phyloP scores from a whole-genome alignment of 106 monocot genomes.

The Gastrodia elata region DNA sequence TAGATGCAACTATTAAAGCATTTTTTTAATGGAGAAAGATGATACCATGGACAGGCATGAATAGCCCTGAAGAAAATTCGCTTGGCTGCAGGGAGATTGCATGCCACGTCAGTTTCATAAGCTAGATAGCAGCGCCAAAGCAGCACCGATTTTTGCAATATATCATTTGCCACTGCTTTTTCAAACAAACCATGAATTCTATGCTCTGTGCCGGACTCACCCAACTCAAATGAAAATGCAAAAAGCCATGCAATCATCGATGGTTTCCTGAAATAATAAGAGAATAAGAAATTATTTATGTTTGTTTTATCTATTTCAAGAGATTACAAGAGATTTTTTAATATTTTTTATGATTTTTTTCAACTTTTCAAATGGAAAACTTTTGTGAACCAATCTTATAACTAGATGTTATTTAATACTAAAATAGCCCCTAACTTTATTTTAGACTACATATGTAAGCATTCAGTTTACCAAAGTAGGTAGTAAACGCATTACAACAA shows the following conservation, averaged over 20 bases:
- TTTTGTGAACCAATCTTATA: neutral
- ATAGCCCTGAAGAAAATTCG: constrained; percentile 84
- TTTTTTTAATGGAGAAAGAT: neutral
- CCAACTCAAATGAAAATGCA: constrained; percentile 71
- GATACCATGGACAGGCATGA: constrained; percentile 96
- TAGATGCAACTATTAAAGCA: neutral
- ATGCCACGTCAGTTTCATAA: constrained; percentile 50
- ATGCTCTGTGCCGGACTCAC: constrained; percentile 40
- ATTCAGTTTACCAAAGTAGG: neutral
- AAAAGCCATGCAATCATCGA: constrained; percentile 59
- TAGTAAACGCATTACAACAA: neutral
- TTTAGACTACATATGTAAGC: neutral
- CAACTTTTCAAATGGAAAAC: no score
- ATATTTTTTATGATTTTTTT: no score
- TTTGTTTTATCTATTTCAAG: neutral
- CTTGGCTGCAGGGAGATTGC: constrained; percentile 48
- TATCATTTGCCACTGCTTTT: constrained; percentile 63
- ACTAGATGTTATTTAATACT: neutral
- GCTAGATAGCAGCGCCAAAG: constrained; percentile 88
- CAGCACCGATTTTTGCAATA: constrained; percentile 77
- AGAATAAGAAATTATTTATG: no score
- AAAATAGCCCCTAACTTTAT: neutral
- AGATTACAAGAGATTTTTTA: neutral
- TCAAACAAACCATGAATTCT: constrained; percentile 88
- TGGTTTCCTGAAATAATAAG: constrained; percentile 42